A percentile compares a stretch with the other conserved stretches of the same genome.
phyloP scores from a whole-genome alignment of 176 grass and related monocot species.

The Triticum urartu region DNA sequence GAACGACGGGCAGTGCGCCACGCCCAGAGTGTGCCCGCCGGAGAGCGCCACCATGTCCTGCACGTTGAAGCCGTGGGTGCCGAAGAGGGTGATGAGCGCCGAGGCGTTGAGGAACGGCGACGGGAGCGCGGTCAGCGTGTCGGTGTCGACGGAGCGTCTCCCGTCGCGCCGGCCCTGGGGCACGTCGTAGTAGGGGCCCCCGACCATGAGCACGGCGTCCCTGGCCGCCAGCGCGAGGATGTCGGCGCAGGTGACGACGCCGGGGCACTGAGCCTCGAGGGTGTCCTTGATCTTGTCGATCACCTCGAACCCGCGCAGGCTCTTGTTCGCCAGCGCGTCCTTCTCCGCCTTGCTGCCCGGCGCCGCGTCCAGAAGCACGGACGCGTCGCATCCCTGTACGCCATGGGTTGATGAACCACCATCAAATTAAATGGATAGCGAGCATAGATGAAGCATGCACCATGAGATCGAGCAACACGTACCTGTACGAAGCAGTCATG shows the following conservation, averaged over 20 bases:
- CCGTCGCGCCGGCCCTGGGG: constrained; percentile 70
- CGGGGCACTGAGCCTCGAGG: constrained; percentile 67
- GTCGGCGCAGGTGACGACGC: constrained; percentile 81
- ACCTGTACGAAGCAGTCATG: constrained; percentile 99
- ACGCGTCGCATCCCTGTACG: constrained; percentile 87
- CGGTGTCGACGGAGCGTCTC: constrained; percentile 41
- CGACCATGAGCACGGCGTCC: constrained; percentile 61
- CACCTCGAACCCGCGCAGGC: constrained; percentile 77
- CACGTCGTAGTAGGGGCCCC: constrained; percentile 73
- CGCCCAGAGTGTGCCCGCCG: constrained; percentile 82
- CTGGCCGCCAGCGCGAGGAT: constrained; percentile 68
- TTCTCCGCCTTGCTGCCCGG: constrained; percentile 69
- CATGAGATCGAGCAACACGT: neutral
- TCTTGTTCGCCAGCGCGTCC: constrained; percentile 72
- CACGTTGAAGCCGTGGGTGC: constrained; percentile 41
- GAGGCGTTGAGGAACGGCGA: constrained; percentile 46
- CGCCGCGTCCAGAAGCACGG: constrained; percentile 72
- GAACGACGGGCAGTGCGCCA: constrained; percentile 64
- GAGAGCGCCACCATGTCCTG: constrained; percentile 67
- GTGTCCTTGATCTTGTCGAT: constrained; percentile 71
- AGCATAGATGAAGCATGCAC: neutral
- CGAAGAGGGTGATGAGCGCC: constrained; percentile 50
- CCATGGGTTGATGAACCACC: neutral
- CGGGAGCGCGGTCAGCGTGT: constrained; percentile 67
- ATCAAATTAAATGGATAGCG: neutral